Evolutionary conservation across 352 stramenopile genomes (phyloP), one percentile per base, ranked within the genome.

Genomic region (Poterioochromonas sp.): DNA sequence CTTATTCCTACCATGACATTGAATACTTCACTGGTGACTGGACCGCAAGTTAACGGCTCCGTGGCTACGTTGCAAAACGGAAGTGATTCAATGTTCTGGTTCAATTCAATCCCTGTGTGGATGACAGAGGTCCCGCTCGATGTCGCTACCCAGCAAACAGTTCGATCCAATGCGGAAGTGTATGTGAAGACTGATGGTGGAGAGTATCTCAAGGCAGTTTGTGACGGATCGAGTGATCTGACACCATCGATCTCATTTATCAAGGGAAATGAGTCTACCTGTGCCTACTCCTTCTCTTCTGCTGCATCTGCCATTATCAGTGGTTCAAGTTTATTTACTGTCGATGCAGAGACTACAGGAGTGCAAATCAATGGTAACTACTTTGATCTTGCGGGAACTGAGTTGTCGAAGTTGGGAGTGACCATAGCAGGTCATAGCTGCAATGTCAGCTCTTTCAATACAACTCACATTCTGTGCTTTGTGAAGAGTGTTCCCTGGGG

Each of bases 401-500:
- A 20, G 18, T 32, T 18, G 12, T n/a, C 47, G 8, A 44, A 12
- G 2, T 32, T 76, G 2, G 54, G 5, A 40, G 65, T 76, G 40
- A 60, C 65, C 2, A 60, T 76, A 40, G 44, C 20, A 26, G n/a
- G 29, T 8, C 29, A 76, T 35, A 3, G 5, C 22, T 76, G 65
- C 29, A 58, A 53, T 40, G 41, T 76, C 15, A n/a, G 1, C 2
- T 53, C 29, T 37, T 37, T 53, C 12, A 76, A 1, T 39, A 40
- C 51, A 20, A 37, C 5, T 1, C 11, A 20, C 1, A 76, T 76
- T 58, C 1, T 11, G 18, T 76, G 65, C 29, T 8, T n/a, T n/a
- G 65, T 76, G 41, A 12, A 32, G 8, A 60, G 40, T 53, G 65
- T 76, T 1, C 65, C 65, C 11, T 76, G 65, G 65, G 65, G 65